phyloP scores from a whole-genome alignment of 2,329 filamentous ascomycete species.

The Dendryphion nanum region DNA sequence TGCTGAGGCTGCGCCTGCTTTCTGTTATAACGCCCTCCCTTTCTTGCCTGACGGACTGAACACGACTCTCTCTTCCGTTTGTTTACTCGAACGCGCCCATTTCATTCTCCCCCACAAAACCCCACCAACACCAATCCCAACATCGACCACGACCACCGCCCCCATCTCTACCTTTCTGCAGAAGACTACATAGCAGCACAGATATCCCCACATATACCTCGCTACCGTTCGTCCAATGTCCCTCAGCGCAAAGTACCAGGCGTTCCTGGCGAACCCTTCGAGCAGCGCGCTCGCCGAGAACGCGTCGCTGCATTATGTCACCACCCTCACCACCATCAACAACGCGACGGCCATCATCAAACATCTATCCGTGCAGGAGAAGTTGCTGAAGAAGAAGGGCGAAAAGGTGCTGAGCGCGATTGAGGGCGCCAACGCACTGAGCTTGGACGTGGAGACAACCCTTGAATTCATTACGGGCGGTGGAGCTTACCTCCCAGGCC shows the following conservation, averaged over 20 bases:
- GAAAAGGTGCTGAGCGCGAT: conserved; percentile 73
- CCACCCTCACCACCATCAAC: conserved; percentile 73
- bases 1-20: too few relatives aligned
- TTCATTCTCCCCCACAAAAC: too few relatives aligned
- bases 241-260: conserved; percentile 41
- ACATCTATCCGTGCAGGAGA: conserved; percentile 70
- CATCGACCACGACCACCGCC: conserved; percentile 8
- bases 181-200: conserved; percentile 6
- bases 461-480: conserved; percentile 80
- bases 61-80: too few relatives aligned
- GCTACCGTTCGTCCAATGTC: too few relatives aligned
- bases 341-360: conserved; percentile 76
- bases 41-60: too few relatives aligned
- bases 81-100: too few relatives aligned
- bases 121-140: background rate
- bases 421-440: conserved; percentile 68
- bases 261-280: conserved; percentile 46
- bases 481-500: conserved; percentile 79
- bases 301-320: conserved; percentile 72
- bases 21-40: too few relatives aligned
- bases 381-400: conserved; percentile 78
- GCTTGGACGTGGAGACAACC: conserved; percentile 76
- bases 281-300: conserved; percentile 44
- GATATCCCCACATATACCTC: conserved; percentile 13
- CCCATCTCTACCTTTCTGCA: too few relatives aligned